Conservation (phyloP, 2,329 filamentous ascomycete genomes). For the Mollisia scopiformis region DNA sequence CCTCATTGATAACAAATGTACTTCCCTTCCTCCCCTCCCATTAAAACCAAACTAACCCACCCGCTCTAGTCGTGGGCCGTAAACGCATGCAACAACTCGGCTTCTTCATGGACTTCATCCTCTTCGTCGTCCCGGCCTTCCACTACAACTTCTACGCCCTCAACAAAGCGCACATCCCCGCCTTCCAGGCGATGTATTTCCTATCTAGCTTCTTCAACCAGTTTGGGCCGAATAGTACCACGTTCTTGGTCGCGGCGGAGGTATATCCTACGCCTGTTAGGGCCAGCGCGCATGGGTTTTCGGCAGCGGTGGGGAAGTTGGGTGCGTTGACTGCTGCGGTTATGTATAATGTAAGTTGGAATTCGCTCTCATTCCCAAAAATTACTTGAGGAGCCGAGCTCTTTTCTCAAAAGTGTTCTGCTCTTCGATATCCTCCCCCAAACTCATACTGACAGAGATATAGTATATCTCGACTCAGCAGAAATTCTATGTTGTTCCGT, state of each 20-base stretch:
- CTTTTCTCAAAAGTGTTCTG: no score
- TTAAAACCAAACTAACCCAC: no score
- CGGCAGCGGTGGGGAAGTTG: conserved; percentile 86
- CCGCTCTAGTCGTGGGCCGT: conserved; percentile 75
- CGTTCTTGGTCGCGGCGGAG: conserved; percentile 93
- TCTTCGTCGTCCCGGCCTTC: conserved; percentile 92
- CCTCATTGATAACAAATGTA: conserved; percentile 49
- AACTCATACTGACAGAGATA: no score
- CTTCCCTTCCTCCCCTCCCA: background rate
- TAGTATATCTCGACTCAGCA: conserved; percentile 84
- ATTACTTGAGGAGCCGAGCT: no score
- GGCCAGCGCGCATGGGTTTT: conserved; percentile 91
- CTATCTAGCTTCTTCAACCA: conserved; percentile 98
- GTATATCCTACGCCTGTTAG: conserved; percentile 93
- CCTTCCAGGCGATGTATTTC: conserved; percentile 98
- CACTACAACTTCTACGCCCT: conserved; percentile 81
- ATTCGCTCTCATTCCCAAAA: no score
- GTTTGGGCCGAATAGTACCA: conserved; percentile 90
- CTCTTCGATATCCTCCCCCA: no score
- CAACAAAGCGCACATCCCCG: conserved; percentile 66
- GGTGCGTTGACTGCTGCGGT: conserved; percentile 86
- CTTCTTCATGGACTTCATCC: conserved; percentile 90
- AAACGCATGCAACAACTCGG: conserved; percentile 96
- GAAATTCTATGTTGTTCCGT: conserved; percentile 91
- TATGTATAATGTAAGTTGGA: conserved; percentile 92